Evolutionary conservation across 2,329 filamentous ascomycete genomes (phyloP), one percentile per base, ranked within the genome.

Genomic region (Pestalotiopsis sp.): DNA sequence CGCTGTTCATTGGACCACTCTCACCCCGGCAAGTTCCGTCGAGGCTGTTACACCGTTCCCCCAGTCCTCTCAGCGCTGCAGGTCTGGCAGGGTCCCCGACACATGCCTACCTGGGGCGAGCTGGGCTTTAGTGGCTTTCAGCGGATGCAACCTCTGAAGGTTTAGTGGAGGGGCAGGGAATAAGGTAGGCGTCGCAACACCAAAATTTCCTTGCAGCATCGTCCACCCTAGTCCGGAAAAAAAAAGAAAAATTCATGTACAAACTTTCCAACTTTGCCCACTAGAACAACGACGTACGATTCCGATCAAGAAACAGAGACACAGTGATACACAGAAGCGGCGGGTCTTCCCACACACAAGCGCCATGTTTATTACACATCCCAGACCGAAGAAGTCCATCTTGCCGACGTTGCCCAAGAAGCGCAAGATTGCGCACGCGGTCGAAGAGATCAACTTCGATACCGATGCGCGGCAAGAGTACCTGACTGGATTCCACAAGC

Each of bases 401-500:
- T 86, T 92, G 66, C 86, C 86, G 17, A 86, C 88, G 1, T 85
- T 85, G 13, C 83, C 82, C n/a, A 94, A 92, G 81, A 91, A 90
- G 76, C 86, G 92, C 72, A 93, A 92, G 79, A 80, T 80, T 70
- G 77, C 85, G 14, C 83, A 85, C 60, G 82, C 84, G 52, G 85
- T 93, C 70, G 93, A 95, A 77, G 93, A 97, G 79, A 92, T 99
- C 80, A 89, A 85, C 66, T 99, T 98, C 82, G 94, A 99, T 82
- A 83, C 87, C 70, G 86, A 87, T 70, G 93, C 93, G 60, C 91
- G 96, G 72, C 84, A 92, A 72, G 94, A 98, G 77, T 99, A 93
- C 78, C 86, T 99, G 68, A 98, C 94, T 0, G 96, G 96, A 2
- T 99, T 99, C 82, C 95, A 95, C 84, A 99, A 98, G 86, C 92